These are phyloP conservation scores for Beauveria brongniartii DNA, from an alignment of 2,329 filamentous ascomycete species.

Conservation along the genomic window DNA sequence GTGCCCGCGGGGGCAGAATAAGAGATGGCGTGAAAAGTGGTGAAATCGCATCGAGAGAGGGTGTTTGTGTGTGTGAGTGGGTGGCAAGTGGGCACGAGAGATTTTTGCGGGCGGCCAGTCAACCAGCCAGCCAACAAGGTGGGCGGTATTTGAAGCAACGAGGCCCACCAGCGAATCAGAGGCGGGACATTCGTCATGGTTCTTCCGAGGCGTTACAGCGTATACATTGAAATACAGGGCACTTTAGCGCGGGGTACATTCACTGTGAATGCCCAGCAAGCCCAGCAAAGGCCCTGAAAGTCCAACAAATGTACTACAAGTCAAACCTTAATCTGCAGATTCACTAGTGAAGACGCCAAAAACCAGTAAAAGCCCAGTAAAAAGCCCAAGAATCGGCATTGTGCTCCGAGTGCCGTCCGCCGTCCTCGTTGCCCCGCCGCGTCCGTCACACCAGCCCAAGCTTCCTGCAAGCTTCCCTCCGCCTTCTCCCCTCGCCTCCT, in stretches of 20 bases:
- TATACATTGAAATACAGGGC: neutral
- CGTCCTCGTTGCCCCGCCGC: neutral
- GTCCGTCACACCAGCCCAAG: neutral
- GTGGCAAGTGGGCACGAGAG: neutral
- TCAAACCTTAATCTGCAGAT: too few species aligned
- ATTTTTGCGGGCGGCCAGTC: neutral
- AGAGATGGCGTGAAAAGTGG: neutral
- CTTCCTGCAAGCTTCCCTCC: slow-evolving; percentile 3
- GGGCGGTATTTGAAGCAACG: neutral
- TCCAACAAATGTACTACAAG: too few species aligned
- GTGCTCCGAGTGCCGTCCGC: slow-evolving; percentile 3
- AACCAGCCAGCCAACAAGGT: slow-evolving; percentile 4
- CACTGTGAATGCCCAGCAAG: neutral
- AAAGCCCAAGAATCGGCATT: neutral
- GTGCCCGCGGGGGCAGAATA: neutral
- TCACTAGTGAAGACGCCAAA: neutral
- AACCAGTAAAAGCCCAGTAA: neutral
- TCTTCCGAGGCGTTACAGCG: neutral
- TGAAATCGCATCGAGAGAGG: neutral
- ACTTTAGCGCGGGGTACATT: neutral
- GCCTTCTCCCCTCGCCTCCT: neutral
- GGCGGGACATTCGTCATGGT: neutral
- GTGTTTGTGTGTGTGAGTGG: neutral
- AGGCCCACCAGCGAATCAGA: neutral
- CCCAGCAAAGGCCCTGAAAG: neutral